Evolutionary conservation across 2,329 filamentous ascomycete species (phyloP), one percentile per base, ranked within the genome.

Genomic region (Fusarium redolens): DNA sequence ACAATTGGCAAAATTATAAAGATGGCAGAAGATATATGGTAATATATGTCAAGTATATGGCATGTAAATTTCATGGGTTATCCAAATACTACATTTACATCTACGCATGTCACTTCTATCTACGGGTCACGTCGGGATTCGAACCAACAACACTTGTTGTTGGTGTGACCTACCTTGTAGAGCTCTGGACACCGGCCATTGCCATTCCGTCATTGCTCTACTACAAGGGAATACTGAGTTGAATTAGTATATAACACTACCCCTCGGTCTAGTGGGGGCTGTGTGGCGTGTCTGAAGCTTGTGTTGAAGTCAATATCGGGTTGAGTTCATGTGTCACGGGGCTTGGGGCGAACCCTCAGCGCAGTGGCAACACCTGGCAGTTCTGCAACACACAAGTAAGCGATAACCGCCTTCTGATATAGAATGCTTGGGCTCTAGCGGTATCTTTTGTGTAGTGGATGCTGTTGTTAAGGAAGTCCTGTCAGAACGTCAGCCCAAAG

Each of bases 121-220:
- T 37, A 22, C 13, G 17, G 48, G 48, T 51, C 48, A 4, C 7
- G n/a, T 3, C 25, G 40, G 54, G 54, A 43, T 18, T 68, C 43
- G 63, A 68, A 67, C 55, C 15, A n/a, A 30, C 45, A 35, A 38
- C 55, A 28, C 48, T 48, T 33, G 25, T 15, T 47, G 22, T 47
- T 30, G 15, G 33, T 22, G 22, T 50, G n/a, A 61, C 65, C 20
- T 68, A 68, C 65, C 55, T 68, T 1, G 55, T 22, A 68, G 55
- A 51, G 64, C 65, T 68, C 65, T 50, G 63, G 63, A 43, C 43
- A 48, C 48, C 35, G 56, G 48, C 63, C 17, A 22, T 61, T 68
- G 63, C 65, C 65, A 45, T 50, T 61, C 65, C 65, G 48, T 68
- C 65, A 68, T 38, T 38, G 37, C 64, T 20, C 63, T 48, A 45